phyloP scores from a whole-genome alignment of 2,329 filamentous ascomycete species.

The Triangularia setosa region DNA sequence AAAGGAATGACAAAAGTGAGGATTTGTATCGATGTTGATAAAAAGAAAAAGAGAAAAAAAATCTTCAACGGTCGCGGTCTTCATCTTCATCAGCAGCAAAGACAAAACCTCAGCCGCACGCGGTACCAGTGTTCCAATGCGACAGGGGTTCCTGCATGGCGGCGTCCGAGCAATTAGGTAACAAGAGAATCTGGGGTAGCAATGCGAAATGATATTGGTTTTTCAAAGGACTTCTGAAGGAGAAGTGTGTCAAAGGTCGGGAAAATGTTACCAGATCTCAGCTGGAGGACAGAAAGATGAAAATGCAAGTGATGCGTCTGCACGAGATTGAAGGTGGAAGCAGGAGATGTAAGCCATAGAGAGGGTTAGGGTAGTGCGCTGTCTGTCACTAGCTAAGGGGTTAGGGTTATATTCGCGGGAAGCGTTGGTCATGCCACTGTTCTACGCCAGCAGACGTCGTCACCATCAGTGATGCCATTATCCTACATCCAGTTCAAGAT shows the following conservation, averaged over 20 bases:
- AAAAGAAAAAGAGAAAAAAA: not conserved
- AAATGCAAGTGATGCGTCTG: not conserved
- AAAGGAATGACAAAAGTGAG: not conserved
- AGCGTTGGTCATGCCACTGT: not conserved
- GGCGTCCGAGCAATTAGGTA: not conserved
- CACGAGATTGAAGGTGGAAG: not conserved
- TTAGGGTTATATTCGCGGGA: not conserved
- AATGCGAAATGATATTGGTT: not conserved
- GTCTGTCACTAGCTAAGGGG: no score
- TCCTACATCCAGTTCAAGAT: not conserved
- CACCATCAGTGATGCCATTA: not conserved
- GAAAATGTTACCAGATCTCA: not conserved
- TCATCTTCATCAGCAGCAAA: not conserved
- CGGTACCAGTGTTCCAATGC: not conserved
- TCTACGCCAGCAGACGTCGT: not conserved
- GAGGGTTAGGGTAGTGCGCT: not conserved
- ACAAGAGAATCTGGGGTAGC: not conserved
- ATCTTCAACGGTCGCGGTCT: not conserved
- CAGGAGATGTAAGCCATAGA: not conserved
- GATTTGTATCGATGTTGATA: not conserved
- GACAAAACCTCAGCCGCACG: constrained; percentile 1
- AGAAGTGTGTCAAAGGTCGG: not conserved
- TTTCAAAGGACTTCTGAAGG: not conserved
- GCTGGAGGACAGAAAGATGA: not conserved
- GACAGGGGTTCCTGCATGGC: constrained; percentile 5